These are phyloP conservation scores for Debaryomyces robertsiae DNA, from an alignment of 1,139 yeast genomes.

Conservation along the genomic window DNA sequence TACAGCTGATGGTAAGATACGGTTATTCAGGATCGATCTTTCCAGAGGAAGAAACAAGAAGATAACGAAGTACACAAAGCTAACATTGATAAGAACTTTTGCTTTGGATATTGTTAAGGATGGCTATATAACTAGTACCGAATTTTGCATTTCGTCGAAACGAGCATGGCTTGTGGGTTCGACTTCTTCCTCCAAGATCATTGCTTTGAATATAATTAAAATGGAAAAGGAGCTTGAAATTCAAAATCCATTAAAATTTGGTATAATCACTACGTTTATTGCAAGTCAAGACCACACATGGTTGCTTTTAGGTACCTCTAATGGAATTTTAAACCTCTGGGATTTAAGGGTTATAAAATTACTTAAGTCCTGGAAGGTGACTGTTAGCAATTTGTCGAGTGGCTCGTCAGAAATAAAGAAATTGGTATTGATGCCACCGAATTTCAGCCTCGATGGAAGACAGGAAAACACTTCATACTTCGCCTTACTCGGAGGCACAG, in stretches of 20 bases:
- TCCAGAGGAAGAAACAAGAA: conserved; percentile 37
- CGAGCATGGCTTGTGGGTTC: conserved; percentile 43
- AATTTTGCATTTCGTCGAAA: conserved; percentile 29
- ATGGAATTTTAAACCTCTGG: conserved; percentile 79
- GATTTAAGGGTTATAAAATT: conserved; percentile 69
- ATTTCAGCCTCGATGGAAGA: conserved; percentile 17
- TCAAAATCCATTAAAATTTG: conserved; percentile 64
- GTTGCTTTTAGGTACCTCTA: conserved; percentile 73
- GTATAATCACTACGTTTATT: conserved; percentile 61
- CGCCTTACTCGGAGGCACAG: conserved; percentile 47
- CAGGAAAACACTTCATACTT: conserved; percentile 12
- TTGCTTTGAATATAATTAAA: conserved; percentile 60
- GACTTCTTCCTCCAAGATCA: conserved; percentile 56
- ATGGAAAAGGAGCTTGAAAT: conserved; percentile 50
- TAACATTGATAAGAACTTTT: conserved; percentile 49
- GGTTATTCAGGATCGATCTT: conserved; percentile 59
- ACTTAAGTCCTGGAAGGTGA: conserved; percentile 64
- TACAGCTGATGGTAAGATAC: conserved; percentile 63
- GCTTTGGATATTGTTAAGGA: conserved; percentile 27
- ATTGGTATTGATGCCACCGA: conserved; percentile 45
- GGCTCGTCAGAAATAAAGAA: conserved; percentile 43
- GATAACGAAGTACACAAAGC: conserved; percentile 32
- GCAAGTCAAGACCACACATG: conserved; percentile 58
- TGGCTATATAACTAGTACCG: conserved; percentile 49
- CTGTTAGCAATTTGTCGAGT: conserved; percentile 22